phyloP scores from a whole-genome alignment of 2,329 filamentous ascomycete species.

The Zymoseptoria brevis region DNA sequence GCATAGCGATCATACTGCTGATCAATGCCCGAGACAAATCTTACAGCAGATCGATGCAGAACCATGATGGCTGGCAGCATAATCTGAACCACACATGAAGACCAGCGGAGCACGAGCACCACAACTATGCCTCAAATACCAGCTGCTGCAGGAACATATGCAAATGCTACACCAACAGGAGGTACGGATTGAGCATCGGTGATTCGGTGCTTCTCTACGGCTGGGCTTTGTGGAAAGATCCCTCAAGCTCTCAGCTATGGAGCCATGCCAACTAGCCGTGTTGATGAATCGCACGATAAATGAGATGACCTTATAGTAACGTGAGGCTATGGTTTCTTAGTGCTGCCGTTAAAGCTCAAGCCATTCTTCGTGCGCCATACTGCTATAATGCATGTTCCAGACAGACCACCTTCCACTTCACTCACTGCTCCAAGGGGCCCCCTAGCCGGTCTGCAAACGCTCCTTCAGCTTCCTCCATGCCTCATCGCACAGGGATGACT shows the following conservation, averaged over 20 bases:
- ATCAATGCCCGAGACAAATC: too few relatives aligned
- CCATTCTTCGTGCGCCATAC: not conserved
- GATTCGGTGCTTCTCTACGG: not conserved
- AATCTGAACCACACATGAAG: not conserved
- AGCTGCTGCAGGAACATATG: not conserved
- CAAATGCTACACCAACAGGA: not conserved
- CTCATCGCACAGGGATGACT: slow-evolving; percentile 2
- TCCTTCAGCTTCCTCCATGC: slow-evolving; percentile 5
- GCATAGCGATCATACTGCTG: too few relatives aligned
- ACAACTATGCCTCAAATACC: not conserved
- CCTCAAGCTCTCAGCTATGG: not conserved
- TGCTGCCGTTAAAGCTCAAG: not conserved
- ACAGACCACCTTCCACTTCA: not conserved
- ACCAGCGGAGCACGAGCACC: not conserved
- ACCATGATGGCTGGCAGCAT: not conserved
- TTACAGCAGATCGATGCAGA: not conserved
- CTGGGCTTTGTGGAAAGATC: not conserved
- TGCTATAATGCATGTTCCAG: not conserved
- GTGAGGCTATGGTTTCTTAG: not conserved
- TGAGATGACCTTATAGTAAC: not conserved
- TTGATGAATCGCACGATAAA: not conserved
- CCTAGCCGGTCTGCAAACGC: not conserved
- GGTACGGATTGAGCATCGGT: not conserved
- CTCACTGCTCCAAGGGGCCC: not conserved
- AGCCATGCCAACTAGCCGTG: not conserved